phyloP scores from a whole-genome alignment of 257 asterid species.

The Ilex aquifolium region DNA sequence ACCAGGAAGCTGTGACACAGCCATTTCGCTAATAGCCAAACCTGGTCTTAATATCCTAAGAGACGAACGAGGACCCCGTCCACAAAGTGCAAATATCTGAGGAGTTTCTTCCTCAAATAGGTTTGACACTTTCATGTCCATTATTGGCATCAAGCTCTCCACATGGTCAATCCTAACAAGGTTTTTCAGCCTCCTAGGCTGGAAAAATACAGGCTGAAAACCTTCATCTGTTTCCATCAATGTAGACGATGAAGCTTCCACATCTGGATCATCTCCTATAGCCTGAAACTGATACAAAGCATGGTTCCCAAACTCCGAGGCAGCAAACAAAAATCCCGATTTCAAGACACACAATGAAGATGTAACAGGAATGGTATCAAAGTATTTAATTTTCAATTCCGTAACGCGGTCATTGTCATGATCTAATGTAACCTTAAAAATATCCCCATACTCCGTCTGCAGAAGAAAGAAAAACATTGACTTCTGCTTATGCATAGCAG shows the following conservation, averaged over 20 bases:
- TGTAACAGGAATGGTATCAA: constrained; percentile 92
- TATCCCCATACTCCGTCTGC: constrained; percentile 97
- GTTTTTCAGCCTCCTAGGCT: constrained; percentile 92
- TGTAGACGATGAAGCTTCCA: constrained; percentile 87
- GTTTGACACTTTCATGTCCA: constrained; percentile 88
- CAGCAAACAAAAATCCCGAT: constrained; percentile 94
- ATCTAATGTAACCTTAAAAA: constrained; percentile 83
- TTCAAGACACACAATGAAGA: constrained; percentile 92
- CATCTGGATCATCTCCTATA: constrained; percentile 92
- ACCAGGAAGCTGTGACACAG: constrained; percentile 96
- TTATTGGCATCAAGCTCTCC: constrained; percentile 93
- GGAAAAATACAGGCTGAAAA: constrained; percentile 93
- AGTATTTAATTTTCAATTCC: constrained; percentile 87
- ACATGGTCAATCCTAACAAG: constrained; percentile 85
- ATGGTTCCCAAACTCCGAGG: constrained; percentile 98
- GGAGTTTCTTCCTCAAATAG: constrained; percentile 97
- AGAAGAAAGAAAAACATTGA: constrained; percentile 92
- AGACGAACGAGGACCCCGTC: constrained; percentile 95
- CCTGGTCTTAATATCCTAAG: constrained; percentile 86
- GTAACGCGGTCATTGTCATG: constrained; percentile 77
- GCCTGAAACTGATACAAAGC: constrained; percentile 96
- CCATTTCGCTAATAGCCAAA: constrained; percentile 99
- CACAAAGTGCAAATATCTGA: constrained; percentile 88
- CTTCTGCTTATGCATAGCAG: constrained; percentile 93
- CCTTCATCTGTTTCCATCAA: constrained; percentile 99